These are phyloP conservation scores for Wolfiporia cocos DNA, from an alignment of 1,284 basidiomycete species.

Conservation along the genomic window DNA sequence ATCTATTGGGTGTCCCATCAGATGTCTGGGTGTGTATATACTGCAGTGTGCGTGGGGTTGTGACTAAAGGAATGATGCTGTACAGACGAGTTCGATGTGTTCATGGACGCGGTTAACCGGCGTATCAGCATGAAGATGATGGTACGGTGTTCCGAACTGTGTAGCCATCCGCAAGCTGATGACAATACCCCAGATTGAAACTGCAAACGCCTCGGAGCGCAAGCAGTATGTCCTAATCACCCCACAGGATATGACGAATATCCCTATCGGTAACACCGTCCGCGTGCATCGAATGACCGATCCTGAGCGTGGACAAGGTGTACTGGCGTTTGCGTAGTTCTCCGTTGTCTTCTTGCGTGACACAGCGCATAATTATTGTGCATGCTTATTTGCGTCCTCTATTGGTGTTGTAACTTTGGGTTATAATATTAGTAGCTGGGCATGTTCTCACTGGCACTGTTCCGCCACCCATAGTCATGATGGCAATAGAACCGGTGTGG, in stretches of 20 bases:
- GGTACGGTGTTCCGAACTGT: constrained; percentile 37
- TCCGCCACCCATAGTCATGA: no score
- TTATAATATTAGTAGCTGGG: no score
- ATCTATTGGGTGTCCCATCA: constrained; percentile 87
- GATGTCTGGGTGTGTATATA: constrained; percentile 77
- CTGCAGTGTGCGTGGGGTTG: background rate
- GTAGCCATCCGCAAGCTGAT: background rate
- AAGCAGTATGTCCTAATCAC: constrained; percentile 94
- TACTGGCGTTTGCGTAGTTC: constrained; percentile 45
- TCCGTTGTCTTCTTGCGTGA: no score
- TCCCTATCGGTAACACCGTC: constrained; percentile 55
- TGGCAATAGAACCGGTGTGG: no score
- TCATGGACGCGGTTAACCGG: constrained; percentile 93
- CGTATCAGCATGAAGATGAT: constrained; percentile 91
- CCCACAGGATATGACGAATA: constrained; percentile 77
- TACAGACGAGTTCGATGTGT: constrained; percentile 85
- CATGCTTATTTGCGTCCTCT: no score
- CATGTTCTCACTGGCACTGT: no score
- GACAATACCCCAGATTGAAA: constrained; percentile 58
- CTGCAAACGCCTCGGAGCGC: constrained; percentile 75
- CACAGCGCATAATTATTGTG: no score
- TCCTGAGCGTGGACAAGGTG: constrained; percentile 64
- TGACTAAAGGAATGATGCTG: constrained; percentile 1
- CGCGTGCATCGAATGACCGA: constrained; percentile 77
- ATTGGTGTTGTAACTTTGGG: no score